These are phyloP conservation scores for Mucor velutinosus DNA, from an alignment of 371 early-diverging fungal genomes.

Conservation along the genomic window DNA sequence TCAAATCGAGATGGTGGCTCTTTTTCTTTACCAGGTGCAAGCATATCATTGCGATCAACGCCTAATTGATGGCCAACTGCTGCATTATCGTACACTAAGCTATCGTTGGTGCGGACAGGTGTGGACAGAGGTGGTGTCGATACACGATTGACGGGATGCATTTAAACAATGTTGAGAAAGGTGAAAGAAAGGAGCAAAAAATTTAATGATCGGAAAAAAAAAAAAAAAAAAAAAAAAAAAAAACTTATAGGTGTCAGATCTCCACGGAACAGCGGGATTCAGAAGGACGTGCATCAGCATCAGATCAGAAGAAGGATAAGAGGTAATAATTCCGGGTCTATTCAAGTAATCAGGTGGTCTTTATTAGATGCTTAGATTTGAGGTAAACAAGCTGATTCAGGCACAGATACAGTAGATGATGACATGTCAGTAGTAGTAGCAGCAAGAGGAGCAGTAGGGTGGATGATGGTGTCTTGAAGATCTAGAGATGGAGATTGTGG, in stretches of 20 bases:
- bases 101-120: not conserved
- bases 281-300: not conserved
- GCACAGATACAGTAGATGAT: not conserved
- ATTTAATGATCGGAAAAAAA: too few species aligned
- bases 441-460: too few species aligned
- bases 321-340: too few species aligned
- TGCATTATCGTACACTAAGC: constrained; percentile 40
- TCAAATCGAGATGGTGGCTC: not conserved
- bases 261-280: not conserved
- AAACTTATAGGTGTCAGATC: not conserved
- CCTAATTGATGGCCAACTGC: constrained; percentile 51
- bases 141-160: not conserved
- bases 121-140: constrained; percentile 1
- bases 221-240: not conserved
- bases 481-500: not conserved
- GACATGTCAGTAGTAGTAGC: too few species aligned
- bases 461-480: too few species aligned
- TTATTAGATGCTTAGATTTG: not conserved
- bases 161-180: not conserved
- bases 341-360: too few species aligned
- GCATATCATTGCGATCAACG: constrained; percentile 54
- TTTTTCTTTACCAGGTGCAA: constrained; percentile 45
- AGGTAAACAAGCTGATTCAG: not conserved
- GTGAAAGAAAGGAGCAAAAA: not conserved
- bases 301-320: too few species aligned